phyloP scores from a whole-genome alignment of 73 alveolate species.

The Paraurostyla sp. region DNA sequence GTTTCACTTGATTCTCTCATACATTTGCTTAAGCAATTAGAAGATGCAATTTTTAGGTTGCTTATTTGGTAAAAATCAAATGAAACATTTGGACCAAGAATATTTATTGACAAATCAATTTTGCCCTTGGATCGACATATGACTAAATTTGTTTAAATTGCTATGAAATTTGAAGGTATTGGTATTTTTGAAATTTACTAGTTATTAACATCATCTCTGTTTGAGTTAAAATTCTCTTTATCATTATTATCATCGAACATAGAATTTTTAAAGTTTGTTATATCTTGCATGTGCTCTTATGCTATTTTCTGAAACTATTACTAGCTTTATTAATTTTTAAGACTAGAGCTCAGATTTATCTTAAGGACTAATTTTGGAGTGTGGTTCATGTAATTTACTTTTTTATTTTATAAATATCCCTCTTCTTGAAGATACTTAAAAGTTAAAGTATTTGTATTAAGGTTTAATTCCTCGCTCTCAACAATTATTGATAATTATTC shows the following conservation, averaged over 20 bases:
- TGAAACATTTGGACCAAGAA: slow-evolving; percentile 3
- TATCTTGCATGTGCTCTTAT: neutral
- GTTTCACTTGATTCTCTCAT: neutral
- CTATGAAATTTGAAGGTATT: neutral
- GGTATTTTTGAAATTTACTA: neutral
- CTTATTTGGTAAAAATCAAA: slow-evolving; percentile 19
- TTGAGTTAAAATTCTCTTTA: neutral
- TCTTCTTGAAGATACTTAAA: neutral
- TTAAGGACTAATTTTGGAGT: neutral
- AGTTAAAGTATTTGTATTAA: neutral
- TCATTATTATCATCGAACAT: neutral
- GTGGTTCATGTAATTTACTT: too few species aligned
- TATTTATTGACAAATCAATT: neutral
- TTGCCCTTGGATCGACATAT: slow-evolving; percentile 22
- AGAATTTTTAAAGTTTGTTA: neutral
- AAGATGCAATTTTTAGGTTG: neutral
- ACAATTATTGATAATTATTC: neutral
- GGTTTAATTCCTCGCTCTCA: slow-evolving; percentile 7
- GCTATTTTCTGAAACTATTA: neutral
- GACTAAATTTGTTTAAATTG: neutral
- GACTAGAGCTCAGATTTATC: neutral
- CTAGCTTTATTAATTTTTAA: neutral
- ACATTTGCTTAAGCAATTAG: neutral
- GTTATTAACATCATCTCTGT: neutral
- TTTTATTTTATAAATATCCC: neutral